Conservation (phyloP, 257 asterid genomes). For the Gardenia jasminoides region DNA sequence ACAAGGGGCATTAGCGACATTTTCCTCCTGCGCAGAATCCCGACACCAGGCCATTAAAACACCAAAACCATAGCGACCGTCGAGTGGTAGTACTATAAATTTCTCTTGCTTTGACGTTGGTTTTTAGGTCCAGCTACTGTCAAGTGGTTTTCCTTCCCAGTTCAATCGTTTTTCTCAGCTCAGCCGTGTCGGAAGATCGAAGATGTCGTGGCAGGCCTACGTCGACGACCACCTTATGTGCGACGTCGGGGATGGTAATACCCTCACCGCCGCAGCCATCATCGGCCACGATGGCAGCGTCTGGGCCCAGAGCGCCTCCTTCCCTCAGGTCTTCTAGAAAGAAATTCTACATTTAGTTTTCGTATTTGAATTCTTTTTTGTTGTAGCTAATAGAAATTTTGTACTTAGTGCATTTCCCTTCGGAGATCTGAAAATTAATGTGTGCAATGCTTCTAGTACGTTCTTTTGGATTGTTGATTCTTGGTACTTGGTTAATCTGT, state of each 20-base stretch:
- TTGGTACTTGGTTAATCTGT: neutral
- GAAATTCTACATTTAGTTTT: neutral
- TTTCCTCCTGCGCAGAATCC: no score
- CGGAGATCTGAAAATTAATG: conserved; percentile 16
- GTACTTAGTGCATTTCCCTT: neutral
- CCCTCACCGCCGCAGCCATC: conserved; percentile 72
- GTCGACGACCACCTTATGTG: conserved; percentile 84
- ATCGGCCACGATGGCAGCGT: conserved; percentile 75
- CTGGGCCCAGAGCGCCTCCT: conserved; percentile 76
- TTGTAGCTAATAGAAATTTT: neutral
- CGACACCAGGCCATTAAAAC: no score
- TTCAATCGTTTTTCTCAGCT: neutral
- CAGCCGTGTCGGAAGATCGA: neutral
- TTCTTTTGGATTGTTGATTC: no score
- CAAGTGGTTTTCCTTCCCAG: neutral
- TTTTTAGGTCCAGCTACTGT: no score
- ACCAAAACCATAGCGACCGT: no score
- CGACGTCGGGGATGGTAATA: conserved; percentile 49
- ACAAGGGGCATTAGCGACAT: no score
- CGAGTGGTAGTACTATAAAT: no score
- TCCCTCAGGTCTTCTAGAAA: conserved; percentile 56
- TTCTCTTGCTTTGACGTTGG: neutral
- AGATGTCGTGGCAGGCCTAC: conserved; percentile 91
- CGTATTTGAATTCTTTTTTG: no score
- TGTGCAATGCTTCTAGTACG: neutral